Conservation (phyloP, 495 filamentous ascomycete genomes). For the Rostrohypoxylon terebratum region DNA sequence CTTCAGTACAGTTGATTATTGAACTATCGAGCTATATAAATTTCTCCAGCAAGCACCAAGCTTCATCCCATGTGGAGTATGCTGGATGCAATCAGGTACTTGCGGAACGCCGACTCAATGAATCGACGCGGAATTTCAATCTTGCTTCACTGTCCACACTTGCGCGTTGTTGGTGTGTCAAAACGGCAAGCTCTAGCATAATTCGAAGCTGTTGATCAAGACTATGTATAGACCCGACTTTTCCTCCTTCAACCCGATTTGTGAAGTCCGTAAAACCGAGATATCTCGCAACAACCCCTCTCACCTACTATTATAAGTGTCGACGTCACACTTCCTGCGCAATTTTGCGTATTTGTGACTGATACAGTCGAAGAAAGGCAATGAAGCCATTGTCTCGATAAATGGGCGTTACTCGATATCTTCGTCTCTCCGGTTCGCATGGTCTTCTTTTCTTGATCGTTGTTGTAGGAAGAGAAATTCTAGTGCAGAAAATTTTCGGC, state of each 20-base stretch:
- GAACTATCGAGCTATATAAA: constrained; percentile 1
- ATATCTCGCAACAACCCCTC: background rate
- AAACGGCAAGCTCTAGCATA: constrained; percentile 66
- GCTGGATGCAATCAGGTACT: constrained; percentile 30
- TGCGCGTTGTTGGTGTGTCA: constrained; percentile 57
- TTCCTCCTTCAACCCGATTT: background rate
- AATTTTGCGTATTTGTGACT: background rate
- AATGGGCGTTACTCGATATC: background rate
- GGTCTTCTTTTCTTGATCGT: background rate
- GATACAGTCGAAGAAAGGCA: background rate
- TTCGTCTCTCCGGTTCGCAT: background rate
- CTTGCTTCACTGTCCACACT: constrained; percentile 69
- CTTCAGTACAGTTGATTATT: background rate
- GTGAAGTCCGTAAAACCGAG: background rate
- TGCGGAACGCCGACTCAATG: constrained; percentile 41
- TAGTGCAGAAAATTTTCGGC: constrained; percentile 9
- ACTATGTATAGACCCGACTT: background rate
- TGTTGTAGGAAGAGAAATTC: background rate
- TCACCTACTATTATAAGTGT: background rate
- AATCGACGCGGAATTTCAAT: constrained; percentile 48
- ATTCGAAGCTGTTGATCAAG: constrained; percentile 53
- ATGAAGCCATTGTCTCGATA: background rate
- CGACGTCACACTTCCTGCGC: background rate
- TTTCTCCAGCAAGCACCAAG: constrained; percentile 51
- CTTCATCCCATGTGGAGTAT: constrained; percentile 42